Base-by-base conservation (phyloP, 805 yeast species). In the Wickerhamomyces bovis region DNA sequence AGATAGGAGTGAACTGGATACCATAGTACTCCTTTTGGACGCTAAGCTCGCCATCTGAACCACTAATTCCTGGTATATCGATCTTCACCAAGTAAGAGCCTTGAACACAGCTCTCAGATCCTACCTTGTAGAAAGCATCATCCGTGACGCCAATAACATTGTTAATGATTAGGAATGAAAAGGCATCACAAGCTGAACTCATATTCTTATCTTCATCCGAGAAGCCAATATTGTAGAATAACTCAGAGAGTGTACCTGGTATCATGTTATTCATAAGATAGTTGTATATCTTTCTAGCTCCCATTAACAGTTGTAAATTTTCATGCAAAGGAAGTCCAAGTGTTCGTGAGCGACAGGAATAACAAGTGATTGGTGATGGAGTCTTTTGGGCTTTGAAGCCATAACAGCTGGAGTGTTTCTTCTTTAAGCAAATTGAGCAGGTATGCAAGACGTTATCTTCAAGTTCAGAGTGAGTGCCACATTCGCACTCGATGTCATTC, bases 351-450 rank as follows among this genome's bases (percentile, higher is more conserved):
- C 63, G 47, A 45, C 72, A 64, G 1, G 56, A 40, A 41, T 63
- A 44, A 45, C 68, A 68, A 13, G 36, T 18, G 46, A 49, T 43
- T 26, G 54, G 46, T 4, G 36, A 45, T 30, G 58, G 38, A 44
- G 52, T 26, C 19, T 53, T 22, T 22, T 42, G 40, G 9, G 16
- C 35, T 35, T 53, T 57, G 22, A 42, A 15, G 6, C 69, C 72
- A 50, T 71, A 70, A 41, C 73, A 70, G 13, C 57, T 49, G 0
- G 64, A 56, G 50, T 71, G 75, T 7, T 70, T 54, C 9, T 38
- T 26, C 33, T 56, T 54, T 6, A 49, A 49, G 51, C 77, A 73
- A 2, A 45, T 42, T 10, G 52, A 51, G 46, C 77, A 72, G 15
- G 42, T 25, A 4, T 43, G 18, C 6, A 42, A 22, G 3, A 50